These are phyloP conservation scores for Dillenia suffruticosa DNA, from an alignment of 164 flowering plant genomes.

Conservation along the genomic window DNA sequence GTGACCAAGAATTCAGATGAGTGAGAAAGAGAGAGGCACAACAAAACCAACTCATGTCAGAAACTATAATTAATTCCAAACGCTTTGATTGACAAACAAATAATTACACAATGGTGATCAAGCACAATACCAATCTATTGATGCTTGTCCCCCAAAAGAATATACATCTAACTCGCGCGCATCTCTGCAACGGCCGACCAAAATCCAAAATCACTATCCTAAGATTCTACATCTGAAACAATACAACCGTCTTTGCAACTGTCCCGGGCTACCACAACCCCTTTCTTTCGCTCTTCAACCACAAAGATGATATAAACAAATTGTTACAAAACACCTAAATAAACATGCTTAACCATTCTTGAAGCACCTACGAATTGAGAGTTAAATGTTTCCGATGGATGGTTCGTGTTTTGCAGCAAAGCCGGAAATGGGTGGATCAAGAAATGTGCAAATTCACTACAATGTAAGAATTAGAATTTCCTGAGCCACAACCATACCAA, in stretches of 20 bases:
- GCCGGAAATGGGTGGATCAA: conserved; percentile 18
- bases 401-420: no score
- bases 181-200: conserved; percentile 10
- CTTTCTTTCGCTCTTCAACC: conserved; percentile 5
- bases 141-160: conserved; percentile 48
- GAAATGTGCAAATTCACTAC: conserved; percentile 10
- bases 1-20: not conserved
- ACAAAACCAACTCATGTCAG: conserved; percentile 1
- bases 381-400: conserved; percentile 1
- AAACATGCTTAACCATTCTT: conserved; percentile 21
- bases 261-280: not conserved
- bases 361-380: conserved; percentile 12
- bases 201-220: conserved; percentile 21
- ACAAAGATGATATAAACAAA: conserved; percentile 5
- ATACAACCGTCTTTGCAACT: conserved; percentile 2
- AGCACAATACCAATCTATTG: conserved; percentile 6
- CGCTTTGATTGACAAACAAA: conserved; percentile 35
- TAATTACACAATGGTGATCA: conserved; percentile 31
- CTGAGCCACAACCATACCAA: no score
- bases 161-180: conserved; percentile 20
- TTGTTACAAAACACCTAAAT: conserved; percentile 18
- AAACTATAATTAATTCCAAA: conserved; percentile 5
- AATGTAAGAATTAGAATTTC: conserved; percentile 13
- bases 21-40: not conserved
- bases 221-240: conserved; percentile 23